Base-by-base conservation (phyloP, 208 protist species). In the Angomonas desouzai region DNA sequence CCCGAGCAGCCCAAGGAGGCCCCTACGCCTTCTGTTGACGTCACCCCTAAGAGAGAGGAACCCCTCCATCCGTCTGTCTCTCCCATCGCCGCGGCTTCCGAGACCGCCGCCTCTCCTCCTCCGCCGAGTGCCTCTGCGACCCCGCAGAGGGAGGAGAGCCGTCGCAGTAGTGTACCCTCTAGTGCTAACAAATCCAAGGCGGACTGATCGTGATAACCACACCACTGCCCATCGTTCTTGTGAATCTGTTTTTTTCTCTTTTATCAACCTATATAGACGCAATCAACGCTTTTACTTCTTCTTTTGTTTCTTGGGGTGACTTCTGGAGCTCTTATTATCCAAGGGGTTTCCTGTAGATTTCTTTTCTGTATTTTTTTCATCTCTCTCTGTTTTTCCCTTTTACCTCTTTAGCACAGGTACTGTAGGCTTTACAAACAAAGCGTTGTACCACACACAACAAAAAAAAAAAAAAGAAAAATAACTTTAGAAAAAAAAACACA, bases 341-440 rank as follows among this genome's bases (percentile, higher is more conserved):
- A n/a, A n/a, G n/a, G n/a, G n/a, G n/a, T n/a, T n/a, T n/a, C n/a
- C n/a, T n/a, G n/a, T n/a, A n/a, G 2, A n/a, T 3, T 23, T 34
- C n/a, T 56, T 9, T 9, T 23, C 49, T 13, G 3, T 56, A 27
- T 59, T 43, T 23, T 36, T 49, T 33, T 48, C 36, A 11, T 27
- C 40, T 33, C 55, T 34, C 53, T 66, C 23, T 36, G 4, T 38
- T 57, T 66, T 36, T 58, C 28, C 55, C 16, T 57, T 56, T 66
- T 57, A 55, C 22, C 13, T 59, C 2, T 59, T 45, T 29, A 53
- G 48, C 48, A 53, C 36, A 40, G 36, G 36, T 40, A 18, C 36
- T 40, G 36, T 40, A 13, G 36, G 13, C 6, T 18, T 40, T 18
- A 40, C 13, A 40, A 40, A 3, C 9, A 49, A 13, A n/a, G 18